Evolutionary conservation across 2,329 filamentous ascomycete genomes (phyloP).

Genomic region (Cyanodermella asteris): DNA sequence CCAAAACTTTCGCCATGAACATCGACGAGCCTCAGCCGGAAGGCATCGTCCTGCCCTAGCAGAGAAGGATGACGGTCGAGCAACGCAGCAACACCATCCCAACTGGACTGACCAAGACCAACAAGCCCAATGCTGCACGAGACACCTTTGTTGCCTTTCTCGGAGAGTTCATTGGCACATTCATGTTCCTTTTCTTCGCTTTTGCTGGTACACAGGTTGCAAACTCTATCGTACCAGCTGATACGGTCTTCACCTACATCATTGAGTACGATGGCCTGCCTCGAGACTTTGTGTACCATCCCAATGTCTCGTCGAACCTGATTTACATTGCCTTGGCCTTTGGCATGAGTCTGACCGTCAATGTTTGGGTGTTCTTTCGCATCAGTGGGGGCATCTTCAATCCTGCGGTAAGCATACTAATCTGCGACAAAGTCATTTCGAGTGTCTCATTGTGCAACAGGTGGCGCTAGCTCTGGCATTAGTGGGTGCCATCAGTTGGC

Average conservation of each 20-base stretch:
- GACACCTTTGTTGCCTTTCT: slow-evolving; percentile 21
- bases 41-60: too few species aligned
- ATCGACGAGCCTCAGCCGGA: too few species aligned
- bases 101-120: background rate
- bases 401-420: slow-evolving; percentile 8
- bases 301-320: slow-evolving; percentile 13
- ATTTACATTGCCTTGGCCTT: slow-evolving; percentile 30
- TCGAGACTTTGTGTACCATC: too few species aligned
- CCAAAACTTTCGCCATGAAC: too few species aligned
- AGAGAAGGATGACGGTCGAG: too few species aligned
- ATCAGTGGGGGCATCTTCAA: slow-evolving; percentile 23
- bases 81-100: too few species aligned
- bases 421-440: background rate
- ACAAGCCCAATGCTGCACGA: background rate
- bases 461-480: slow-evolving; percentile 16
- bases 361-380: slow-evolving; percentile 35
- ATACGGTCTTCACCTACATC: too few species aligned
- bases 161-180: slow-evolving; percentile 31
- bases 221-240: slow-evolving; percentile 10
- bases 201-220: slow-evolving; percentile 17
- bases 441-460: slow-evolving; percentile 1
- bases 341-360: slow-evolving; percentile 28
- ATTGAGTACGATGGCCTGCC: too few species aligned
- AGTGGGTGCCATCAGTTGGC: slow-evolving; percentile 15
- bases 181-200: slow-evolving; percentile 28